Conservation (phyloP, 495 filamentous ascomycete species). For the Talaromyces nanjingensis region DNA sequence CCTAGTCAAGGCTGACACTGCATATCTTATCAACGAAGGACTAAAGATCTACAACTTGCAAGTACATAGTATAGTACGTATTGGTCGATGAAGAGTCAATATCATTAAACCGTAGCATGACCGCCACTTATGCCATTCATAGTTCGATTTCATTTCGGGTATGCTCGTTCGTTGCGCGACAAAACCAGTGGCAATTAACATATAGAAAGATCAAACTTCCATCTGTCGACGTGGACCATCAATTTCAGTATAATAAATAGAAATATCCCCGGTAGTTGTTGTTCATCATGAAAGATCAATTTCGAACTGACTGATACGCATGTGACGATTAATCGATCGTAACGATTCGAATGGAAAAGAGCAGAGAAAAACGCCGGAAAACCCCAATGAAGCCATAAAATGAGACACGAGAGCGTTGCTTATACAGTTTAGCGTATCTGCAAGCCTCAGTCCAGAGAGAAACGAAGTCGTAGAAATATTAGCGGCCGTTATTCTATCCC, state of each 20-base stretch:
- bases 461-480: not conserved
- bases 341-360: constrained; percentile 9
- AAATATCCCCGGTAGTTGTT: not conserved
- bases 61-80: not conserved
- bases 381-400: constrained; percentile 28
- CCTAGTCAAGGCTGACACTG: not conserved
- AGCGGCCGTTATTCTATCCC: constrained; percentile 81
- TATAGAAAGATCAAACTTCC: not conserved
- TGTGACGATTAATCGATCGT: not conserved
- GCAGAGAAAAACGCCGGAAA: constrained; percentile 34
- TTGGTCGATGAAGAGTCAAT: not conserved
- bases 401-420: constrained; percentile 27
- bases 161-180: not conserved
- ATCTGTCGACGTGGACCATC: not conserved
- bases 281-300: not conserved
- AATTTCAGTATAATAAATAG: not conserved
- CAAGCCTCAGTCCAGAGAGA: not conserved
- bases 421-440: constrained; percentile 32
- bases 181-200: not conserved
- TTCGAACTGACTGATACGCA: not conserved
- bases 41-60: not conserved
- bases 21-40: not conserved
- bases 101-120: not conserved
- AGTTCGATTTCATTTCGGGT: not conserved
- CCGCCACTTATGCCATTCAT: not conserved